Conservation (phyloP, 2,329 filamentous ascomycete genomes). For the Aphanocladium album region DNA sequence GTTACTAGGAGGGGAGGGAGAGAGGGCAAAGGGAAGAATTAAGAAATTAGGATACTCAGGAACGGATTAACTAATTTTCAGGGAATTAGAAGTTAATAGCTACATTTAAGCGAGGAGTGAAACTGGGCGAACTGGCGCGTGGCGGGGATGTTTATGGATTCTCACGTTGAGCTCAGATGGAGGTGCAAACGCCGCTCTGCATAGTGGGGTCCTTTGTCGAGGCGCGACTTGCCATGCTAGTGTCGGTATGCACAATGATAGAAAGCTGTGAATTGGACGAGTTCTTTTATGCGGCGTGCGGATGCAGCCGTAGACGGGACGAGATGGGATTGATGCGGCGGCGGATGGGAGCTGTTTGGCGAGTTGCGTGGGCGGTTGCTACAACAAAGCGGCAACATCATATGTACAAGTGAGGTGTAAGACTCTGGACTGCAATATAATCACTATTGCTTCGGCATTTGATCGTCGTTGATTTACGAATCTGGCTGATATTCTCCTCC, state of each 20-base stretch:
- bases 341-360: not conserved
- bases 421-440: no score
- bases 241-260: not conserved
- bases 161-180: not conserved
- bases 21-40: not conserved
- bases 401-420: no score
- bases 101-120: not conserved
- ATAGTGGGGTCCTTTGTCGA: not conserved
- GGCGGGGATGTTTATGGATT: not conserved
- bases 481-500: no score
- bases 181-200: conserved; percentile 1
- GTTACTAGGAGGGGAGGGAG: not conserved
- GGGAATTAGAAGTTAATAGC: not conserved
- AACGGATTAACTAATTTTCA: not conserved
- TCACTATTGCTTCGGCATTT: no score
- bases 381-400: no score
- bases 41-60: not conserved
- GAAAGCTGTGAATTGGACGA: not conserved
- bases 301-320: not conserved
- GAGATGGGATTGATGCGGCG: not conserved
- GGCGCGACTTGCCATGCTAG: conserved; percentile 1
- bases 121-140: not conserved
- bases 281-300: not conserved
- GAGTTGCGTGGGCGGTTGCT: not conserved
- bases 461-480: no score